phyloP scores from a whole-genome alignment of 352 stramenopile species.

The Pythium dissimile region DNA sequence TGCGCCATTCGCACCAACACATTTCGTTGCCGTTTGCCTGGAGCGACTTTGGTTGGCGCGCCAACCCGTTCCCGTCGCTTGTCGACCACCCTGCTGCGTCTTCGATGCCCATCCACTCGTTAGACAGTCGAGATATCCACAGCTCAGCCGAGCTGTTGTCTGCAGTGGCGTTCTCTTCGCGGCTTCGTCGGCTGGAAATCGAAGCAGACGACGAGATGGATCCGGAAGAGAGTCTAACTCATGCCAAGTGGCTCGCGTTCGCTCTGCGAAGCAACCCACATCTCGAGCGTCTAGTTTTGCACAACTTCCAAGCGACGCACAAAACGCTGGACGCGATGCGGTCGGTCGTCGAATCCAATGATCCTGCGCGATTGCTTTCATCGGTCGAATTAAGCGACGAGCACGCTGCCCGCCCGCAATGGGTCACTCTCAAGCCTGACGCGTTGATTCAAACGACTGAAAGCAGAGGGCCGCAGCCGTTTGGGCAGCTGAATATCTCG shows the following conservation, averaged over 20 bases:
- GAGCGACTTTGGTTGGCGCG: slow-evolving; percentile 12
- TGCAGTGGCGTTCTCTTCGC: background rate
- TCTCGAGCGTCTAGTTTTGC: background rate
- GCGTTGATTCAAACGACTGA: background rate
- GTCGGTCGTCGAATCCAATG: background rate
- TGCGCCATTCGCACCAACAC: slow-evolving; percentile 6
- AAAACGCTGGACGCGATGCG: slow-evolving; percentile 1
- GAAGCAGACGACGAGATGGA: background rate
- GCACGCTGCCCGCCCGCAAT: background rate
- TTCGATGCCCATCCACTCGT: background rate
- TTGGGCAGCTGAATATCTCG: slow-evolving; percentile 1
- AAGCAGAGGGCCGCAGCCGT: slow-evolving; percentile 1
- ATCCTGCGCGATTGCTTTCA: background rate
- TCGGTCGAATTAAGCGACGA: background rate
- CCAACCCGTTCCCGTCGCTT: slow-evolving; percentile 1
- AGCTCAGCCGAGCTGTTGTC: slow-evolving; percentile 3
- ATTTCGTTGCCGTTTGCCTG: slow-evolving; percentile 10
- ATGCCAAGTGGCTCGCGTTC: slow-evolving; percentile 8
- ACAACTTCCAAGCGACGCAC: background rate
- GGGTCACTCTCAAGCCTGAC: background rate
- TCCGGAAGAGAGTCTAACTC: background rate
- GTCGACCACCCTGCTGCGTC: background rate
- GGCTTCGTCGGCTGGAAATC: background rate
- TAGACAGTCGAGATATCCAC: slow-evolving; percentile 1
- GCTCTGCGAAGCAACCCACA: background rate